A percentile compares a stretch with the other conserved stretches of the same genome.
Conservation (phyloP, 2,329 filamentous ascomycete species). For the Magnaporthiopsis incrustans region DNA sequence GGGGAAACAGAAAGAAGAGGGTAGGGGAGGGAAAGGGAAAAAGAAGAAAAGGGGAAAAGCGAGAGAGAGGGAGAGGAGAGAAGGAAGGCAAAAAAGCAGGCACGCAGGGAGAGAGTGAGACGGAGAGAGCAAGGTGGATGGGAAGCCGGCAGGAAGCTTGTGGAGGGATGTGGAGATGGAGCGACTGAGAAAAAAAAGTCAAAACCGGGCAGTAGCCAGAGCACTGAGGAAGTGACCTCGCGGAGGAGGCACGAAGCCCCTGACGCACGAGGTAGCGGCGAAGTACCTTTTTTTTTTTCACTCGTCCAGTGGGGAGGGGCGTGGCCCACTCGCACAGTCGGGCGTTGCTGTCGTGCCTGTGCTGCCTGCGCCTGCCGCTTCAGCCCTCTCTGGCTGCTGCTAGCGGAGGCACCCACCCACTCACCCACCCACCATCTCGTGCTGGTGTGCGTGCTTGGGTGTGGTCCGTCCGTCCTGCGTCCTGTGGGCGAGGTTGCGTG, state of each 20-base stretch:
- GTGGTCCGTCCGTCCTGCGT: background rate
- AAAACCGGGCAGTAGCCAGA: constrained; percentile 9
- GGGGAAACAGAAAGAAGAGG: background rate
- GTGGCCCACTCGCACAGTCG: constrained; percentile 1
- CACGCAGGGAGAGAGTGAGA: constrained; percentile 1
- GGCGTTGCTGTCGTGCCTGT: background rate
- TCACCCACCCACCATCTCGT: background rate
- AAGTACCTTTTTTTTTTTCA: background rate
- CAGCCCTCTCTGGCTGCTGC: too few species aligned
- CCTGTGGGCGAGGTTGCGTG: background rate
- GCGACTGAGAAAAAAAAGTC: constrained; percentile 1
- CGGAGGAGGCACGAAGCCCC: background rate
- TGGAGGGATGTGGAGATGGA: constrained; percentile 6
- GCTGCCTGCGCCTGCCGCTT: background rate
- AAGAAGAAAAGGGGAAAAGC: background rate
- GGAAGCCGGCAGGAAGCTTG: constrained; percentile 8
- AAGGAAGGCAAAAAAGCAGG: background rate
- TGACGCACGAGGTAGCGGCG: background rate
- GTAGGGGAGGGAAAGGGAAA: background rate
- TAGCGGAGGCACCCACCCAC: too few species aligned
- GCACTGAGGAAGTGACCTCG: background rate
- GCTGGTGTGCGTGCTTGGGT: background rate
- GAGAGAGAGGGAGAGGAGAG: constrained; percentile 5
- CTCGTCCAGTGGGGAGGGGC: background rate
- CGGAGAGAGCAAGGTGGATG: background rate